Evolutionary conservation across 2,329 filamentous ascomycete genomes (phyloP).

Genomic region (Epichloe glyceriae): DNA sequence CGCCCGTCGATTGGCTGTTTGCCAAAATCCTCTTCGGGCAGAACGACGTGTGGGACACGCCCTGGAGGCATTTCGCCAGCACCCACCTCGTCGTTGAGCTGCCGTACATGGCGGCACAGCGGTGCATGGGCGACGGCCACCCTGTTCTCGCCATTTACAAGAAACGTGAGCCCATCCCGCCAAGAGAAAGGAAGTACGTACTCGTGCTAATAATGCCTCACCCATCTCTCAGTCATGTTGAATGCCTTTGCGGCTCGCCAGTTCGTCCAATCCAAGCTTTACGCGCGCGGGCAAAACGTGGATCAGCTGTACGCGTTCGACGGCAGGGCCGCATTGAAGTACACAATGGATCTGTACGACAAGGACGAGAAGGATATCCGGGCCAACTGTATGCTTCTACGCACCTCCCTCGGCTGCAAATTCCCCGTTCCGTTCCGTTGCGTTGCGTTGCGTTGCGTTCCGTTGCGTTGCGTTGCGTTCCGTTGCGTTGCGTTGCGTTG

Average conservation of each 20-base stretch:
- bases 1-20: slow-evolving; percentile 32
- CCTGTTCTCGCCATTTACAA: slow-evolving; percentile 27
- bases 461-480: no score
- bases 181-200: neutral
- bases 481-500: no score
- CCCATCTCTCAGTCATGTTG: neutral
- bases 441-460: no score
- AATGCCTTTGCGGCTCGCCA: slow-evolving; percentile 1
- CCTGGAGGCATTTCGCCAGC: slow-evolving; percentile 30
- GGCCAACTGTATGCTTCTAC: slow-evolving; percentile 2
- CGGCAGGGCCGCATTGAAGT: neutral
- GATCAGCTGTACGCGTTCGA: neutral
- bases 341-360: neutral
- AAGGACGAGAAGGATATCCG: neutral
- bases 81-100: slow-evolving; percentile 31
- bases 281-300: neutral
- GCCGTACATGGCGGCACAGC: slow-evolving; percentile 29
- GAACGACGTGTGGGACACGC: slow-evolving; percentile 32
- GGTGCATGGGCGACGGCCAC: slow-evolving; percentile 32
- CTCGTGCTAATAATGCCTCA: neutral
- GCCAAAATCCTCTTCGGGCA: slow-evolving; percentile 37
- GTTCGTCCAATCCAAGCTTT: neutral
- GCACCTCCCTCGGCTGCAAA: neutral
- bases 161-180: slow-evolving; percentile 1
- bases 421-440: neutral